Conservation (phyloP, 495 filamentous ascomycete genomes). For the Xylona heveae region DNA sequence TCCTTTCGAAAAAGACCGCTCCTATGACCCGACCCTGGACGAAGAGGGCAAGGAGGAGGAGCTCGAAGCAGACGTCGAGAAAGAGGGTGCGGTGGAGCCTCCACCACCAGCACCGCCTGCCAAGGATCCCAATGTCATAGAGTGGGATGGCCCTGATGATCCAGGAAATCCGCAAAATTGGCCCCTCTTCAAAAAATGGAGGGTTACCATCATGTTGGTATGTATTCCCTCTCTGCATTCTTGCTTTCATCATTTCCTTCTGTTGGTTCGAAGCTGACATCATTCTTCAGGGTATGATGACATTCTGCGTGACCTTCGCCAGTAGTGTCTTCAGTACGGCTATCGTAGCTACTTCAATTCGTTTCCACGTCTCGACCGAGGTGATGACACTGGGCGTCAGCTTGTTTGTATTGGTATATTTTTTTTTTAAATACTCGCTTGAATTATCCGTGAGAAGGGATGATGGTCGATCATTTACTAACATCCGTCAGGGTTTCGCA, state of each 20-base stretch:
- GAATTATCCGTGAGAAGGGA: too few relatives aligned
- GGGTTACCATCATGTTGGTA: not conserved
- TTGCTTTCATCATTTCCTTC: too few relatives aligned
- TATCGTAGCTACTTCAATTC: conserved; percentile 18
- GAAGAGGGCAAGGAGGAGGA: not conserved
- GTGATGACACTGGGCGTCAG: conserved; percentile 29
- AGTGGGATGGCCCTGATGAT: not conserved
- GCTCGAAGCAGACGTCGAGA: not conserved
- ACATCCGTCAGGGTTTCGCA: conserved; percentile 8
- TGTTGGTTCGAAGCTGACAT: too few relatives aligned
- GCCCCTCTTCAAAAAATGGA: not conserved
- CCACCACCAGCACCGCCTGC: too few relatives aligned
- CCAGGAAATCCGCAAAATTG: not conserved
- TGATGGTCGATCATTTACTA: too few relatives aligned
- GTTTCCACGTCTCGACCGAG: conserved; percentile 24
- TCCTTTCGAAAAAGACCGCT: too few relatives aligned
- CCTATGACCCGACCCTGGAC: too few relatives aligned
- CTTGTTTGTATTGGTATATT: conserved; percentile 33
- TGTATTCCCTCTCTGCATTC: too few relatives aligned
- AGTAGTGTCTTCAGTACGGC: conserved; percentile 34
- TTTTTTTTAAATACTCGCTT: too few relatives aligned
- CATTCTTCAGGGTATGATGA: too few relatives aligned
- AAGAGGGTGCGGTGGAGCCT: not conserved
- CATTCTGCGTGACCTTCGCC: conserved; percentile 36
- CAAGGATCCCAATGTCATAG: not conserved